Evolutionary conservation across 805 yeast species (phyloP), one percentile per base, ranked within the genome.

Genomic region (Zygosaccharomyces siamensis): DNA sequence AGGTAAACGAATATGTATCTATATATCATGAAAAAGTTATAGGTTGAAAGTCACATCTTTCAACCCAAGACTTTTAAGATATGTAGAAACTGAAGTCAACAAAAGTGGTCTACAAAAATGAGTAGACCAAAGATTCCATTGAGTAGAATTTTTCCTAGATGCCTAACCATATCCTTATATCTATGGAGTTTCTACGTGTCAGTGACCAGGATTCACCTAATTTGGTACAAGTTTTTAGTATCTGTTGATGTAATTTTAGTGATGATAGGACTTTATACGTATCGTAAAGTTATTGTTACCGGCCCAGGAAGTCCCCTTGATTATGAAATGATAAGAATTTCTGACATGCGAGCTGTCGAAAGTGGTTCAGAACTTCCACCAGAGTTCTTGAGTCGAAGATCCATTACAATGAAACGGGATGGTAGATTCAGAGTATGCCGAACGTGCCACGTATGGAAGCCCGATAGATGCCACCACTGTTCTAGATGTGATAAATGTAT

Each of bases 401-500:
- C 78, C 0, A 61, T 76, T 1, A 75, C 73, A 37, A 68, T 77
- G 36, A 77, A 75, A 52, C 65, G 73, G 53, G 76, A 84, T 66
- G 88, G 90, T 48, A 74, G 86, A 50, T 77, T 78, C 67, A 70
- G 95, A 66, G 77, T 70, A 54, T 88, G 96, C 59, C 68, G 72
- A 46, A 85, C 84, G 56, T 89, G 97, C 63, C 55, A 75, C 26
- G 74, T 73, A 39, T 83, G 84, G 75, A 89, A 89, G 63, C 97
- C 97, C 0, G 95, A 87, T 58, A 68, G 97, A 46, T 62, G 83
- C 7, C 97, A 89, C 63, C 97, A 89, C 66, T 89, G 97, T 63
- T 84, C 85, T 33, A 70, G 76, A 1, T 88, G 95, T 62, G 72
- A 78, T 18, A 52, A 50, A 28, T 89, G 97, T 65, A 79, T 86